Conservation (phyloP, 2,329 filamentous ascomycete species). For the Incumbomyces lentus region DNA sequence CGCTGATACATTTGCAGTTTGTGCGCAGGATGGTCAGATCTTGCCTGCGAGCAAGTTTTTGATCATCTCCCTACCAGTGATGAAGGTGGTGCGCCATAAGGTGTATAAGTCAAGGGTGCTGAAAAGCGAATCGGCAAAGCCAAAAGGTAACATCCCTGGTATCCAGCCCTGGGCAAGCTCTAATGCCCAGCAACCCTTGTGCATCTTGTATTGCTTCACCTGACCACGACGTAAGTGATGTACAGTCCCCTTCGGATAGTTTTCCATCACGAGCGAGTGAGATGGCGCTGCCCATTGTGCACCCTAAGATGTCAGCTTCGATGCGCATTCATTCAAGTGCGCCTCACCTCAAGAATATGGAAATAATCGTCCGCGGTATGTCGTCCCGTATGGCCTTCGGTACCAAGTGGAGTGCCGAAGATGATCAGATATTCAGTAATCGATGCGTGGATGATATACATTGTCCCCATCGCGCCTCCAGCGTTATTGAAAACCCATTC, state of each 20-base stretch:
- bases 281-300: conserved; percentile 66
- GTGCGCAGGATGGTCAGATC: conserved; percentile 30
- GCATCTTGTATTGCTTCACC: conserved; percentile 78
- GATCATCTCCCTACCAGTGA: conserved; percentile 70
- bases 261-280: conserved; percentile 55
- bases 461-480: conserved; percentile 73
- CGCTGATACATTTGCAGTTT: too few species aligned
- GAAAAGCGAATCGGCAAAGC: conserved; percentile 68
- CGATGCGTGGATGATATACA: conserved; percentile 75
- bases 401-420: conserved; percentile 73
- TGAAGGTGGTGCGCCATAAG: conserved; percentile 63
- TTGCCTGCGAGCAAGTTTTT: conserved; percentile 60
- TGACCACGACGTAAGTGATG: conserved; percentile 62
- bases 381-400: conserved; percentile 77
- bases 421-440: conserved; percentile 86
- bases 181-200: conserved; percentile 64
- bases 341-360: conserved; percentile 56
- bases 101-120: conserved; percentile 81
- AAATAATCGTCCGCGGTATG: conserved; percentile 94
- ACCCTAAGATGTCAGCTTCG: conserved; percentile 33
- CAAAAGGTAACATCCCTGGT: conserved; percentile 84
- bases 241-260: conserved; percentile 58
- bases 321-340: neutral
- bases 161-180: conserved; percentile 85
- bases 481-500: conserved; percentile 85